Percentiles rank a stretch among this genome's conserved stretches.
These are phyloP conservation scores for Arabis hirsuta DNA, from an alignment of 345 rosid species.

Conservation along the genomic window DNA sequence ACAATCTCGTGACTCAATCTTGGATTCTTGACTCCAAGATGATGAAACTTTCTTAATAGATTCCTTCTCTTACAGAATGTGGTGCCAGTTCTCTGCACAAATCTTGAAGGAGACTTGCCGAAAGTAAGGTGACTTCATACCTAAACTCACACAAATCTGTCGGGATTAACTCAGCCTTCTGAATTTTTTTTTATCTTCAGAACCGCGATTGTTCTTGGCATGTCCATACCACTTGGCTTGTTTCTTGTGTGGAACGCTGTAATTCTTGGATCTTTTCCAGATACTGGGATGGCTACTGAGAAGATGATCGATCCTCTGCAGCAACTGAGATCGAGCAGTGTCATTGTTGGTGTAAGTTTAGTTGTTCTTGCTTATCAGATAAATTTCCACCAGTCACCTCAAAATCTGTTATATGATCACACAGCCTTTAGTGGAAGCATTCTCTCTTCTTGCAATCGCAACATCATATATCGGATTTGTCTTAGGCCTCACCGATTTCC, in stretches of 20 bases:
- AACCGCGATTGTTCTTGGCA: conserved; percentile 80
- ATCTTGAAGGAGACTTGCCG: conserved; percentile 94
- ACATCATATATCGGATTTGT: conserved; percentile 91
- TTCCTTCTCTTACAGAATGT: conserved; percentile 66
- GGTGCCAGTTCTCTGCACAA: conserved; percentile 89
- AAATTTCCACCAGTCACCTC: conserved; percentile 20
- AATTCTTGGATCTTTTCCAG: conserved; percentile 72
- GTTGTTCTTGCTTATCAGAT: conserved; percentile 16
- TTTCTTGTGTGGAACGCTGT: conserved; percentile 94
- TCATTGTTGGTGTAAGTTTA: conserved; percentile 75
- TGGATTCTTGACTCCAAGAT: conserved; percentile 18
- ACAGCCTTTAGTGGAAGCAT: conserved; percentile 83
- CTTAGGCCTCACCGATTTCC: conserved; percentile 86
- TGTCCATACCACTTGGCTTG: conserved; percentile 85
- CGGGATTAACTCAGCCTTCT: conserved; percentile 8
- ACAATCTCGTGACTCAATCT: background rate
- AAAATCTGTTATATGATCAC: conserved; percentile 34
- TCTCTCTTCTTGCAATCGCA: conserved; percentile 88
- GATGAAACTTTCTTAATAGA: conserved; percentile 27
- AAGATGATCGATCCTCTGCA: conserved; percentile 75
- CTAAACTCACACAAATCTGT: conserved; percentile 10
- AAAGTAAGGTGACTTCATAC: conserved; percentile 79
- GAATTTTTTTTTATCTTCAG: conserved; percentile 47
- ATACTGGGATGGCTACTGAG: conserved; percentile 44
- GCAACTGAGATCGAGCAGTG: conserved; percentile 67